phyloP scores from a whole-genome alignment of 352 stramenopile species.

The Phytophthora tentaculata region DNA sequence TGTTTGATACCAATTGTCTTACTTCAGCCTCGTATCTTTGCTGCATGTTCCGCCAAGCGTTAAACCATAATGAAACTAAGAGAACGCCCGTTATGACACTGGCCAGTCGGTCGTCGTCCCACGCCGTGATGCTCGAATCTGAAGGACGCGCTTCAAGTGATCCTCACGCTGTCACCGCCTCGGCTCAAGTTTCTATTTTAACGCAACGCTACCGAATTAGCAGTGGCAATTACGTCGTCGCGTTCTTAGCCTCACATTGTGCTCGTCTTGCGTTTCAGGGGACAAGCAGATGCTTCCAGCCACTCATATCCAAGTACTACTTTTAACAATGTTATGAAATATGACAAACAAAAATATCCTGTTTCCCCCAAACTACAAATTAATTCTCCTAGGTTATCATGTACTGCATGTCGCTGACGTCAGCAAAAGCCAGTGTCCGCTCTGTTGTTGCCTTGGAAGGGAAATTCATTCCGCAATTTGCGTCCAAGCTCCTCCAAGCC shows the following conservation, averaged over 20 bases:
- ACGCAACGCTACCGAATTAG: constrained; percentile 14
- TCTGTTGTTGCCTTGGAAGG: constrained; percentile 1
- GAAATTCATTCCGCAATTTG: constrained; percentile 74
- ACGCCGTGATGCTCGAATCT: constrained; percentile 19
- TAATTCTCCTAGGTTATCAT: constrained; percentile 10
- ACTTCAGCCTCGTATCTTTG: constrained; percentile 29
- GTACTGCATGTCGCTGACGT: constrained; percentile 21
- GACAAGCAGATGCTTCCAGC: constrained; percentile 26
- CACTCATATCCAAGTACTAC: constrained; percentile 20
- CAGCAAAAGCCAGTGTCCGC: constrained; percentile 18
- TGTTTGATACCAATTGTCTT: constrained; percentile 20
- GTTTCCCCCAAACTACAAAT: no score
- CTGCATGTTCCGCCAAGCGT: constrained; percentile 19
- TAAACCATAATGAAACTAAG: constrained; percentile 34
- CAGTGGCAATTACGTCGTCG: not conserved
- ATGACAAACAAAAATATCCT: no score
- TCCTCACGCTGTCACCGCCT: constrained; percentile 13
- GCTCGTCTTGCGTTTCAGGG: constrained; percentile 32
- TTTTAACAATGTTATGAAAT: constrained; percentile 13
- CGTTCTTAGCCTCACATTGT: constrained; percentile 21
- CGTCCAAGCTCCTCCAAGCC: constrained; percentile 39
- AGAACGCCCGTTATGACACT: constrained; percentile 23
- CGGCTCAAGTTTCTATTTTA: constrained; percentile 33
- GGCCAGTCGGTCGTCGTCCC: constrained; percentile 8
- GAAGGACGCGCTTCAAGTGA: constrained; percentile 24